These are phyloP conservation scores for Botrytis fragariae DNA, from an alignment of 2,329 filamentous ascomycete species.

Conservation along the genomic window DNA sequence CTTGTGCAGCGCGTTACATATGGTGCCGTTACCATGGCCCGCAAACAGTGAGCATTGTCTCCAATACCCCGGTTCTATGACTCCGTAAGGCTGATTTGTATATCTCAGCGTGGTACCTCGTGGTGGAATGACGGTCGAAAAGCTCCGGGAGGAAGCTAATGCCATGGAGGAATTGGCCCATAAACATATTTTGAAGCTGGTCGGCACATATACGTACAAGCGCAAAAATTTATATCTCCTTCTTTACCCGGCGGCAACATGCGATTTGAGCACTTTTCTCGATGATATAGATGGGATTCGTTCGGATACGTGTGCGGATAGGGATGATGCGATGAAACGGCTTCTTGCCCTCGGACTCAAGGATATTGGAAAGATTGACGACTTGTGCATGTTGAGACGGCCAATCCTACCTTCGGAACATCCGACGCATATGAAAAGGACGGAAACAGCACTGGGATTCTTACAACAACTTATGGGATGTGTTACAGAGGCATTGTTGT, in stretches of 20 bases:
- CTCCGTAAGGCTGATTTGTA: conserved; percentile 30
- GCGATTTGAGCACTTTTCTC: conserved; percentile 45
- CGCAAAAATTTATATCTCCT: conserved; percentile 46
- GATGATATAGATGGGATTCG: conserved; percentile 45
- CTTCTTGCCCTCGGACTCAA: conserved; percentile 43
- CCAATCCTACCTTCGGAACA: not conserved
- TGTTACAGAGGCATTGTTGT: conserved; percentile 37
- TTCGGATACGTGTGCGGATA: conserved; percentile 43
- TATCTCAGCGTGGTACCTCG: conserved; percentile 24
- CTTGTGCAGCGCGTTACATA: conserved; percentile 46
- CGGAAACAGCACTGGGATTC: conserved; percentile 40
- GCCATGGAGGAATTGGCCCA: conserved; percentile 50
- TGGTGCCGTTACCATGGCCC: conserved; percentile 43
- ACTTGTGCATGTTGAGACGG: conserved; percentile 18
- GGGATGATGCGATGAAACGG: conserved; percentile 40
- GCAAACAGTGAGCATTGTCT: conserved; percentile 40
- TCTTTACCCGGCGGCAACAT: conserved; percentile 49
- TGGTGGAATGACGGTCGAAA: conserved; percentile 40
- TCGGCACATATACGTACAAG: conserved; percentile 47
- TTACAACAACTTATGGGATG: conserved; percentile 47
- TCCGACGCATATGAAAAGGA: conserved; percentile 27
- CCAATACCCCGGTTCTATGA: not conserved
- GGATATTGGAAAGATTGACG: conserved; percentile 36
- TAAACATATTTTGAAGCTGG: conserved; percentile 48
- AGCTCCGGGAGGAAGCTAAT: conserved; percentile 46